Percentiles rank a stretch among this genome's conserved stretches.
Evolutionary conservation across 2,329 filamentous ascomycete species (phyloP).

Genomic region (Epichloe elymi): DNA sequence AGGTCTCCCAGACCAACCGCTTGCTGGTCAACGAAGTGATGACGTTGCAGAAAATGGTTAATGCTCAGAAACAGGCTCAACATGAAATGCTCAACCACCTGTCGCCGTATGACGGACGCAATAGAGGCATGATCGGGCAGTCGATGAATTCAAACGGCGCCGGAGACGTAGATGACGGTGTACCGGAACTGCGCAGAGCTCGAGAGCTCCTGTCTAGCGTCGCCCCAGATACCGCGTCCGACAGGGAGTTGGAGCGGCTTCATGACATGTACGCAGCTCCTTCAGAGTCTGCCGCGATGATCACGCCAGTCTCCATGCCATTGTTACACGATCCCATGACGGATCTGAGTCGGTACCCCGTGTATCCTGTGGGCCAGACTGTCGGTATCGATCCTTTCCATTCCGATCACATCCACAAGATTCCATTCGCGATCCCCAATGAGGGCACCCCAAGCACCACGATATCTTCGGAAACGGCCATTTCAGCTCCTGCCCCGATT

Average conservation of each 20-base stretch:
- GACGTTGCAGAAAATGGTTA: slow-evolving; percentile 46
- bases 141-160: slow-evolving; percentile 22
- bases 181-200: slow-evolving; percentile 40
- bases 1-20: slow-evolving; percentile 53
- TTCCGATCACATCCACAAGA: slow-evolving; percentile 86
- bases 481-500: slow-evolving; percentile 9
- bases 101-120: slow-evolving; percentile 31
- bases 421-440: slow-evolving; percentile 67
- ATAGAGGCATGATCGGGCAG: slow-evolving; percentile 21
- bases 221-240: slow-evolving; percentile 36
- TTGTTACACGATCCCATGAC: slow-evolving; percentile 41
- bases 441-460: slow-evolving; percentile 24
- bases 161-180: slow-evolving; percentile 35
- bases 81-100: slow-evolving; percentile 45
- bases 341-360: slow-evolving; percentile 48
- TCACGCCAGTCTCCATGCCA: slow-evolving; percentile 28
- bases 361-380: slow-evolving; percentile 83
- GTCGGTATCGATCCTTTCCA: slow-evolving; percentile 93
- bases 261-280: slow-evolving; percentile 41
- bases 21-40: slow-evolving; percentile 49
- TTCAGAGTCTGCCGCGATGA: slow-evolving; percentile 35
- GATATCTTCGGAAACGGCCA: slow-evolving; percentile 25
- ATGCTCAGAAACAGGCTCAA: slow-evolving; percentile 43
- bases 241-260: slow-evolving; percentile 42
- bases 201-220: slow-evolving; percentile 42